Base-by-base conservation (phyloP, 2,329 filamentous ascomycete genomes). In the Curvularia sp. region DNA sequence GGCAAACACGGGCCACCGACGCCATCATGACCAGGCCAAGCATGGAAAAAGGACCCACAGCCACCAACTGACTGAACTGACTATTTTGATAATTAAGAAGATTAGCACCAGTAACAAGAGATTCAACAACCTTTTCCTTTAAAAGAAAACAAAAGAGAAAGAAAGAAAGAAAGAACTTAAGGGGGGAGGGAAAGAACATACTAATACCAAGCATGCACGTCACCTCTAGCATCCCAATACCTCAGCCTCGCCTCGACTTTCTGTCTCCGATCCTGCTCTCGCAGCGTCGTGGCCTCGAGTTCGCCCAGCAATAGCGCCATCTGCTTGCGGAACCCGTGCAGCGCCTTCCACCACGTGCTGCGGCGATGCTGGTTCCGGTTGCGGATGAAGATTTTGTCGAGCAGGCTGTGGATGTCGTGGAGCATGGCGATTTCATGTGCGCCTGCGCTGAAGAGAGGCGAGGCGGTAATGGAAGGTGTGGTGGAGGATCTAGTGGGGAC, bases 301-400 rank as follows among this genome's bases (percentile, higher is more conserved):
- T 75, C 74, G 1, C 61, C 57, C 1, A 82, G 68, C 2, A 97
- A 79, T 53, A 83, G 83, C 8, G 79, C 78, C 8, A 89, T 75
- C 55, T 87, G 83, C 46, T 91, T 89, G 34, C 91, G 87, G 64
- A 97, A 83, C 63, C 89, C 83, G 52, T 84, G 84, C 60, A 97
- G 86, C 69, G 81, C 82, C 68, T 87, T 86, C 87, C 91, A 98
- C 94, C 94, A 99, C 72, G 87, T 86, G 28, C 88, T 85, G 61
- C 85, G 83, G 54, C 88, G 88, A 77, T 98, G 94, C 79, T 98
- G 94, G 80, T 97, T 98, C 73, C 88, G 89, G 81, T 97, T 95
- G 69, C 93, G 91, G 74, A 92, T 88, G 77, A 89, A 86, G 69
- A 96, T 86, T 65, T 90, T 84, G 70, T 89, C 83, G 43, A 97